Conservation (phyloP, 1,139 yeast genomes). For the Sugiyamaella xylanicola region DNA sequence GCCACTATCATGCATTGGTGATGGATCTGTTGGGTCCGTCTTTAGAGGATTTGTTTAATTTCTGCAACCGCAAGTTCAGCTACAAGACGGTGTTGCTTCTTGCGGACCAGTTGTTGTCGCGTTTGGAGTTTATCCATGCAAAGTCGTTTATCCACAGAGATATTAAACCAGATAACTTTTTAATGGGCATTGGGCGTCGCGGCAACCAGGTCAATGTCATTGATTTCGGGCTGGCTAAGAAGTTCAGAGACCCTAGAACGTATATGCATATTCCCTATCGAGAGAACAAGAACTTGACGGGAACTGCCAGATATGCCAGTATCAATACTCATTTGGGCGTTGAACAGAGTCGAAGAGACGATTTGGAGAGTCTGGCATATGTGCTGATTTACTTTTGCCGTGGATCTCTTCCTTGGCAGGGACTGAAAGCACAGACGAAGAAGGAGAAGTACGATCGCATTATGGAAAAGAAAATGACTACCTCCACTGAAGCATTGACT, state of each 20-base stretch:
- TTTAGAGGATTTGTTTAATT: constrained; percentile 91
- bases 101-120: constrained; percentile 93
- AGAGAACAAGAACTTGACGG: constrained; percentile 93
- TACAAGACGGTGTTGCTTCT: constrained; percentile 88
- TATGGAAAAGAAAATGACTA: constrained; percentile 94
- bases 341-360: constrained; percentile 96
- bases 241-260: constrained; percentile 92
- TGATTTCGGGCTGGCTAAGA: constrained; percentile 96
- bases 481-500: constrained; percentile 85
- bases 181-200: constrained; percentile 95
- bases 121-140: constrained; percentile 94
- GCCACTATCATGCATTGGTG: constrained; percentile 96
- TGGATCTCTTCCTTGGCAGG: constrained; percentile 98
- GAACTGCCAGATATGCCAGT: constrained; percentile 96
- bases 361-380: constrained; percentile 92
- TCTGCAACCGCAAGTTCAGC: constrained; percentile 90
- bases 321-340: constrained; percentile 96
- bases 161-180: constrained; percentile 93
- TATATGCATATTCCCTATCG: constrained; percentile 95
- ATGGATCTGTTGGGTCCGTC: constrained; percentile 95
- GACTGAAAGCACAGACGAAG: constrained; percentile 94
- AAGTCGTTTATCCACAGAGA: constrained; percentile 86
- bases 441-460: constrained; percentile 96
- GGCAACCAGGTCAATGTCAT: constrained; percentile 95
- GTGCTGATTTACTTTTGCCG: constrained; percentile 93